Base-by-base conservation (phyloP, 257 asterid species). In the Thymus quinquecostatus region DNA sequence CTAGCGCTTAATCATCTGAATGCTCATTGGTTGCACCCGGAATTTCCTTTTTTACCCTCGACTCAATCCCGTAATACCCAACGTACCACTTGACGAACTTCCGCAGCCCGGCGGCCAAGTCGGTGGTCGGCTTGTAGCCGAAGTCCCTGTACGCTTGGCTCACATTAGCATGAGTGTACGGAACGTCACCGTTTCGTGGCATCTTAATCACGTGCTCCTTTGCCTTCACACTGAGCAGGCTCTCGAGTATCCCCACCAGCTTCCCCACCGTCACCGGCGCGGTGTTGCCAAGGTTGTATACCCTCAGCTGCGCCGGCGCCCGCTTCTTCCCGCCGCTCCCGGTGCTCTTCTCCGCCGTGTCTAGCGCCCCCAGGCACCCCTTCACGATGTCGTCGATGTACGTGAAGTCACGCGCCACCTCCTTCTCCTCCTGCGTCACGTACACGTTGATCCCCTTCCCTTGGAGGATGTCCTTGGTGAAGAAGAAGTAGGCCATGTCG, bases 351-450 rank as follows among this genome's bases (percentile, higher is more conserved):
- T 93, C 96, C 53, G 98, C 96, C 67, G 98, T 89, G 83, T 93
- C 98, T 3, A 93, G 78, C 6, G 97, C 97, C 0, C 98, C 97
- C 33, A 93, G 14, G 72, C 98, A 93, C 0, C 98, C 98, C 14
- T 85, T 89, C 8, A 89, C 98, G 1, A 93, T 73, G 40, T 93
- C 98, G 51, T 93, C 98, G 10, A 93, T 91, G 91, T 86, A 93
- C 33, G 98, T 93, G 87, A 93, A 93, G 80, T 93, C 98, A 84
- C 98, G 98, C 85, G 97, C 98, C 86, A 93, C 98, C 82, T 91
- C 98, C 61, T 84, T 87, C 6, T 81, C 89, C 2, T 91, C 96
- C 43, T 73, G 88, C 1, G 96, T 83, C 1, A 83, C 88, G 70
- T 93, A 93, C 2, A 93, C 86, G 53, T 87, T 89, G 2, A 93